A percentile compares a stretch with the other conserved stretches of the same genome.
phyloP scores from a whole-genome alignment of 306 rosid genomes.

The Begonia masoniana region DNA sequence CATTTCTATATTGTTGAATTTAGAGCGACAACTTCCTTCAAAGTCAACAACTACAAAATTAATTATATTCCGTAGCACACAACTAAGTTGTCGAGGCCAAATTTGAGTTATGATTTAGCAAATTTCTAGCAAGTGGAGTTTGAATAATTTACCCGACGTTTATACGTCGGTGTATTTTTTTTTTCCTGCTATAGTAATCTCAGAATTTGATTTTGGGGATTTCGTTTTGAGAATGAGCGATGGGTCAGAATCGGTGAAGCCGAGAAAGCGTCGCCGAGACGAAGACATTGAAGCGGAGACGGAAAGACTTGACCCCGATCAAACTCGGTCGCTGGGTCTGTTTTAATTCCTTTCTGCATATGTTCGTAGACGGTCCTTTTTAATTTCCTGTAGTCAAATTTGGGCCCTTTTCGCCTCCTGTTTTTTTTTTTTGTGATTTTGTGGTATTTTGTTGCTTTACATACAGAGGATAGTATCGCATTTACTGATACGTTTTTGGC shows the following conservation, averaged over 20 bases:
- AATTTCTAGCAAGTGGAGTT: too few relatives aligned
- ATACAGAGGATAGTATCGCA: constrained; percentile 59
- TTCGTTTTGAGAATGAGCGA: background rate
- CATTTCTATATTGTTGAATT: too few relatives aligned
- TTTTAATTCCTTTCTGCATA: background rate
- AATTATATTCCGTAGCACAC: too few relatives aligned
- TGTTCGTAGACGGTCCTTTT: background rate
- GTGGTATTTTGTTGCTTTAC: constrained; percentile 1
- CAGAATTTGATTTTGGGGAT: too few relatives aligned
- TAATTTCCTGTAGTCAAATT: background rate
- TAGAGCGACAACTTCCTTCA: too few relatives aligned
- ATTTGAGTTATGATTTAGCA: too few relatives aligned
- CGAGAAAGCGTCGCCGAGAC: constrained; percentile 28
- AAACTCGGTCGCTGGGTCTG: constrained; percentile 18
- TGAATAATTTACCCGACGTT: too few relatives aligned
- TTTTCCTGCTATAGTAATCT: too few relatives aligned
- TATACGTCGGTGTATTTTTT: too few relatives aligned
- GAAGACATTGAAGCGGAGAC: constrained; percentile 6
- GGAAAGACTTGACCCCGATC: constrained; percentile 12
- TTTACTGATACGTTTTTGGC: constrained; percentile 78
- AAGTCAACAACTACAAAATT: too few relatives aligned
- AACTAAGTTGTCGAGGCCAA: too few relatives aligned
- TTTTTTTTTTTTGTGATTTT: background rate
- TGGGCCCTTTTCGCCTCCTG: background rate
- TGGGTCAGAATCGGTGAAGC: constrained; percentile 16